Evolutionary conservation across 2,329 filamentous ascomycete species (phyloP), one percentile per base, ranked within the genome.

Genomic region (Talaromyces sp.): DNA sequence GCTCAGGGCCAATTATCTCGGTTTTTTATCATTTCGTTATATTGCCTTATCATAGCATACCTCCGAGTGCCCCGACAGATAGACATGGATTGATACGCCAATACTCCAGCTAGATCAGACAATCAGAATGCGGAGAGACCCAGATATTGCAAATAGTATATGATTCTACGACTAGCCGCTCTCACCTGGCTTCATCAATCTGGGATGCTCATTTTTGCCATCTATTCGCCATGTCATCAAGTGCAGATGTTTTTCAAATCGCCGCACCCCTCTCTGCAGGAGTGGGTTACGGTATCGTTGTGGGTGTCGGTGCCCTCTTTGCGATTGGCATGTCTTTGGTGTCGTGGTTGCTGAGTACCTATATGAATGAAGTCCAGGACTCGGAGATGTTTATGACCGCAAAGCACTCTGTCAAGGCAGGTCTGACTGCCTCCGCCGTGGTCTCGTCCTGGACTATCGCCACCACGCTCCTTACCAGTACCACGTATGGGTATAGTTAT

Each of bases 381-480:
- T 63, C 56, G 8, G 66, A 66, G 44, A 66, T 66, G 64, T 71
- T 70, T 57, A 70, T 69, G 68, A 68, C 67, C 2, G 69, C 69
- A 14, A 69, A 69, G 42, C 67, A 67, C 18, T 69, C 64, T 14
- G 67, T 71, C 1, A 65, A 64, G 16, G 67, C 78, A 1, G 78
- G 78, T 14, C 76, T 80, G 5, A 78, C 79, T 46, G 76, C 77
- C 2, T 75, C 75, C 5, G 78, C 76, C 9, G 77, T 80, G 62
- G 79, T 81, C 23, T 77, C 73, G 5, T 77, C 77, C 2, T 81
- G 79, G 79, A 81, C 79, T 1, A 80, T 77, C 76, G 74, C 74
- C 54, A 75, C 79, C 16, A 81, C 79, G 21, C 68, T 77, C 31
- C 63, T 78, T 63, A 75, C 72, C 2, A 73, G 71, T 5, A 73